These are phyloP conservation scores for Ogataea wickerhamii DNA, from an alignment of 805 yeast species.

Conservation along the genomic window DNA sequence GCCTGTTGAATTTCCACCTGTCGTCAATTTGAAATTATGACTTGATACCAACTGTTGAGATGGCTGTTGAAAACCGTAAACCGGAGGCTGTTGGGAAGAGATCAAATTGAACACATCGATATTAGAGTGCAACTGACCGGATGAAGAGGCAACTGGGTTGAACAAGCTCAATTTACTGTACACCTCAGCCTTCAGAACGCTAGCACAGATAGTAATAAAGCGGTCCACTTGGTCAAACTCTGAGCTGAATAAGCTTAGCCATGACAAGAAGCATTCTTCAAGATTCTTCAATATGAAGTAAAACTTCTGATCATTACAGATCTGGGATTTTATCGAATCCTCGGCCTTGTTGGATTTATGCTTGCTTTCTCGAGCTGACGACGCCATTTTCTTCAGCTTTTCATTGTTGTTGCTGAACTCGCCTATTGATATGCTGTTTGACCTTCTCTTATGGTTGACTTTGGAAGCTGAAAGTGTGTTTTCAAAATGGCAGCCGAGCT, in stretches of 20 bases:
- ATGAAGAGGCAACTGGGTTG: constrained; percentile 3
- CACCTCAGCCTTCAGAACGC: constrained; percentile 18
- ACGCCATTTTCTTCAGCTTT: constrained; percentile 17
- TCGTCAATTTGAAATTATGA: constrained; percentile 10
- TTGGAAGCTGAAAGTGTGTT: constrained; percentile 1
- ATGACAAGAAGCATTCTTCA: constrained; percentile 23
- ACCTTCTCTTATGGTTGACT: constrained; percentile 13
- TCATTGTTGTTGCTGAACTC: constrained; percentile 29
- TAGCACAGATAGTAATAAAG: constrained; percentile 12
- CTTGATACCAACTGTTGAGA: constrained; percentile 1
- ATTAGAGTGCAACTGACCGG: constrained; percentile 9
- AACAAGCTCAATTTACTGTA: constrained; percentile 17
- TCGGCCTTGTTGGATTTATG: constrained; percentile 13
- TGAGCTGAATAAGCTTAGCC: constrained; percentile 24
- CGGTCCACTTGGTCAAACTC: constrained; percentile 11
- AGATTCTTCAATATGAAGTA: constrained; percentile 25
- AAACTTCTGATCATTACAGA: constrained; percentile 24
- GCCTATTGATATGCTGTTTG: constrained; percentile 27
- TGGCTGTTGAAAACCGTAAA: neutral
- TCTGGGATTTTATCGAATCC: constrained; percentile 19
- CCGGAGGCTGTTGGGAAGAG: constrained; percentile 13
- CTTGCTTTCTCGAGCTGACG: constrained; percentile 10
- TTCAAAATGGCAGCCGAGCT: constrained; percentile 23
- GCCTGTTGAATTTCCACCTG: constrained; percentile 4
- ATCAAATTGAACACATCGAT: constrained; percentile 19